Evolutionary conservation across 1,284 basidiomycete species (phyloP).

Genomic region (Fomitopsis pinicola): DNA sequence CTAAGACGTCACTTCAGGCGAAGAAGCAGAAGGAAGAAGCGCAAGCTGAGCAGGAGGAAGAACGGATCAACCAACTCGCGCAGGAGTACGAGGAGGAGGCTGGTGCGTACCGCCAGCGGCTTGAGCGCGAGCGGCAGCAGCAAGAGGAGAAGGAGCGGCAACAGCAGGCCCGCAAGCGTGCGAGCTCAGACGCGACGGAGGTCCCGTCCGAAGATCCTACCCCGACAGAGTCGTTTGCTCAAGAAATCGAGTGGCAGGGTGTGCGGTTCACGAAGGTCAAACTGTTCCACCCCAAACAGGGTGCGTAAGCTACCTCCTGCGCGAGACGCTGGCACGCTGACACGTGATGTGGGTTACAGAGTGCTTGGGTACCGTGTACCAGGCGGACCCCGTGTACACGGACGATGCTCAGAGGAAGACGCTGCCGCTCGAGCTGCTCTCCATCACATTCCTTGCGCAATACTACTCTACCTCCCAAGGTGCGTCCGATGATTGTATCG

Average conservation of each 20-base stretch:
- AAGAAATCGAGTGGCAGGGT: slow-evolving; percentile 53
- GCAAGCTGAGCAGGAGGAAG: slow-evolving; percentile 42
- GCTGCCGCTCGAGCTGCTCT: slow-evolving; percentile 61
- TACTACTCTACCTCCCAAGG: slow-evolving; percentile 69
- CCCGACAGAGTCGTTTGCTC: slow-evolving; percentile 55
- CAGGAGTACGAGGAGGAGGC: slow-evolving; percentile 55
- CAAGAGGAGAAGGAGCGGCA: slow-evolving; percentile 39
- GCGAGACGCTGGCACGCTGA: not conserved
- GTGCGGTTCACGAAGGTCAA: slow-evolving; percentile 60
- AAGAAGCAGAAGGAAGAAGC: slow-evolving; percentile 46
- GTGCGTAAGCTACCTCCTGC: slow-evolving; percentile 32
- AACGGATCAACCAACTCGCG: slow-evolving; percentile 41
- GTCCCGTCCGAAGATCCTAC: slow-evolving; percentile 45
- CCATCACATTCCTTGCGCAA: slow-evolving; percentile 56
- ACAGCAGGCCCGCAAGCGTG: slow-evolving; percentile 48
- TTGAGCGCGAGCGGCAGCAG: slow-evolving; percentile 44
- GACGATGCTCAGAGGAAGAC: slow-evolving; percentile 40
- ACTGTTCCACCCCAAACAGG: slow-evolving; percentile 62
- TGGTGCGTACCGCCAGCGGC: slow-evolving; percentile 52
- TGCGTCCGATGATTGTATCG: slow-evolving; percentile 8
- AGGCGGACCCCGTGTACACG: slow-evolving; percentile 69
- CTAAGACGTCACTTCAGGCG: slow-evolving; percentile 18
- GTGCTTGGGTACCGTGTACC: slow-evolving; percentile 57
- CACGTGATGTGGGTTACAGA: slow-evolving; percentile 34
- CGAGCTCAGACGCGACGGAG: slow-evolving; percentile 64